Evolutionary conservation across 768 basidiomycete species (phyloP).

Genomic region (Panaeolus papilionaceus): DNA sequence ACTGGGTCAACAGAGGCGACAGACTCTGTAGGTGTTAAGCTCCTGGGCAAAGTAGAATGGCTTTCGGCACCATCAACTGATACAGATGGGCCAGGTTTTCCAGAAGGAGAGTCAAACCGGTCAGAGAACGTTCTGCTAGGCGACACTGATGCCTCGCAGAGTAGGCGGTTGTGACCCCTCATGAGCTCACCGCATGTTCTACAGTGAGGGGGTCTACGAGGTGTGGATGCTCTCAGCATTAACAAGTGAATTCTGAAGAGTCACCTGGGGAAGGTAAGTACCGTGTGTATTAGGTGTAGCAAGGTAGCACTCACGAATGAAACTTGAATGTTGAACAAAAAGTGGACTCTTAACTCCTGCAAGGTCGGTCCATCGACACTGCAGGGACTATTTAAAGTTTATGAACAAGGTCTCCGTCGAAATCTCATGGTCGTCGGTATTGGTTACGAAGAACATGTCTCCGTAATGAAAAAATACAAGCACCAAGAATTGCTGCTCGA

Average conservation of each 20-base stretch:
- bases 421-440: slow-evolving; percentile 17
- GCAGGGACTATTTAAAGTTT: slow-evolving; percentile 17
- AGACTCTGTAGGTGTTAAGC: neutral
- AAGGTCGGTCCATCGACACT: neutral
- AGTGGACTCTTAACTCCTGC: neutral
- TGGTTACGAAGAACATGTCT: slow-evolving; percentile 18
- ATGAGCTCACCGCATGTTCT: slow-evolving; percentile 25
- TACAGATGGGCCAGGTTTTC: neutral
- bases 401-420: slow-evolving; percentile 18
- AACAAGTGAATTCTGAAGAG: slow-evolving; percentile 2
- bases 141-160: neutral
- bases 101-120: neutral
- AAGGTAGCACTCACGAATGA: neutral
- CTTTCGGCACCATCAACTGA: neutral
- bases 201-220: slow-evolving; percentile 24
- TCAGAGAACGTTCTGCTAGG: neutral
- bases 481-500: neutral
- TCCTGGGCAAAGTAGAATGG: neutral
- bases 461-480: neutral
- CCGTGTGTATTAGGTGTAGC: slow-evolving; percentile 11
- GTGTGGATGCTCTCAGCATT: slow-evolving; percentile 8
- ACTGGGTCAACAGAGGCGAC: neutral
- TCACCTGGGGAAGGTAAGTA: slow-evolving; percentile 10
- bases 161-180: slow-evolving; percentile 22
- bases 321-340: neutral